Evolutionary conservation across 106 monocot species (phyloP).

Genomic region (Dioscorea zingiberensis): DNA sequence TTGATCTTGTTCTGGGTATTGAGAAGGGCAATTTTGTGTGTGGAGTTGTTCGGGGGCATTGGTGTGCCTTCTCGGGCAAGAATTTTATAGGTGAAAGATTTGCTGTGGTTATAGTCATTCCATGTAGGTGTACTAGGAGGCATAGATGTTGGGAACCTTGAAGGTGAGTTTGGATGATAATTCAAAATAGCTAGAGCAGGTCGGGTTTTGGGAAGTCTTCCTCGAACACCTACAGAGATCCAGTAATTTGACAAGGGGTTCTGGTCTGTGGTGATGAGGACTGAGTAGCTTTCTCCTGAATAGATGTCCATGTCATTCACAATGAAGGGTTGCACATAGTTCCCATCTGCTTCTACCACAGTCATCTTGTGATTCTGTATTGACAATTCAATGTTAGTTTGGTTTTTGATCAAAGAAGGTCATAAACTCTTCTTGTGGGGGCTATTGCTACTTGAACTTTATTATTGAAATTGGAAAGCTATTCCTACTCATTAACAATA

Average conservation of each 20-base stretch:
- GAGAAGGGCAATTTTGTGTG: conserved; percentile 40
- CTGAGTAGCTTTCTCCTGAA: conserved; percentile 84
- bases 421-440: too few species aligned
- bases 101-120: conserved; percentile 63
- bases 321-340: conserved; percentile 69
- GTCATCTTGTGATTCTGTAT: conserved; percentile 65
- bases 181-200: conserved; percentile 62
- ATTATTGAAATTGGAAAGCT: too few species aligned
- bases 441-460: too few species aligned
- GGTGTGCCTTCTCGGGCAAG: conserved; percentile 20
- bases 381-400: neutral
- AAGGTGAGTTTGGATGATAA: conserved; percentile 48
- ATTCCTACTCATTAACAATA: too few species aligned
- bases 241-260: conserved; percentile 59
- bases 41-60: conserved; percentile 21
- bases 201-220: conserved; percentile 47
- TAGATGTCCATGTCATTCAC: conserved; percentile 70
- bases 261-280: conserved; percentile 54
- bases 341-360: conserved; percentile 84
- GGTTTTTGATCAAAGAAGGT: neutral
- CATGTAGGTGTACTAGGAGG: conserved; percentile 50
- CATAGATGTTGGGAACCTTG: conserved; percentile 18
- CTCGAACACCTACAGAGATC: conserved; percentile 59
- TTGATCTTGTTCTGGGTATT: conserved; percentile 74
- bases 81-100: conserved; percentile 53